phyloP scores from a whole-genome alignment of 306 rosid genomes.

The Prunus armeniaca region DNA sequence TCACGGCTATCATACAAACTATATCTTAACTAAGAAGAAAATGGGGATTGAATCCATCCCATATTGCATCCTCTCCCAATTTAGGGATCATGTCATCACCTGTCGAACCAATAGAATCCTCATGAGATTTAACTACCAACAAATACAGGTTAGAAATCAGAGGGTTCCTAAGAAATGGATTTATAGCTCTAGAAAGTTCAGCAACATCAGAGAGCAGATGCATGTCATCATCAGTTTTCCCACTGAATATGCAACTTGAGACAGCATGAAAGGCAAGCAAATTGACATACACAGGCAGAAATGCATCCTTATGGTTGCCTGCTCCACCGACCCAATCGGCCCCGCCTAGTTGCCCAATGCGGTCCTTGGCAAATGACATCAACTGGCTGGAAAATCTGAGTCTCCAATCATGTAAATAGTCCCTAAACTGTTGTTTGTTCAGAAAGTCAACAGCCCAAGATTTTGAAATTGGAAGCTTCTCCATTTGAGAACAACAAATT shows the following conservation, averaged over 20 bases:
- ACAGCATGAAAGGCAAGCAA: conserved; percentile 72
- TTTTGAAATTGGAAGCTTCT: conserved; percentile 52
- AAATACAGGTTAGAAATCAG: conserved; percentile 58
- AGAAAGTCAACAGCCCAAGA: conserved; percentile 26
- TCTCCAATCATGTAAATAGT: conserved; percentile 54
- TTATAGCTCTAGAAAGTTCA: conserved; percentile 56
- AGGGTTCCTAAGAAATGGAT: conserved; percentile 71
- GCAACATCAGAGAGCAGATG: conserved; percentile 39
- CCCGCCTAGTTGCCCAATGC: conserved; percentile 41
- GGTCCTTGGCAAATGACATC: conserved; percentile 53
- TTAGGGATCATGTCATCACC: conserved; percentile 31
- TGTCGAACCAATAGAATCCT: conserved; percentile 36
- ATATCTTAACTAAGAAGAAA: conserved; percentile 67
- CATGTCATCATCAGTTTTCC: conserved; percentile 27
- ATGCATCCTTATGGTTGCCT: conserved; percentile 95
- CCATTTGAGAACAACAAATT: conserved; percentile 76
- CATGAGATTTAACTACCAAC: conserved; percentile 53
- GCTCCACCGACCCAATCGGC: conserved; percentile 88
- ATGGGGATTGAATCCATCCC: conserved; percentile 76
- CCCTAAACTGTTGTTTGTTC: conserved; percentile 40
- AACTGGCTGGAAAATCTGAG: conserved; percentile 51
- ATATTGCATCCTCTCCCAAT: conserved; percentile 37
- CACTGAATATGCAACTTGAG: conserved; percentile 58
- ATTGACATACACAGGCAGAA: conserved; percentile 75
- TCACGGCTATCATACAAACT: conserved; percentile 28